phyloP scores from a whole-genome alignment of 129 eudicot genomes.

The Apium graveolens region DNA sequence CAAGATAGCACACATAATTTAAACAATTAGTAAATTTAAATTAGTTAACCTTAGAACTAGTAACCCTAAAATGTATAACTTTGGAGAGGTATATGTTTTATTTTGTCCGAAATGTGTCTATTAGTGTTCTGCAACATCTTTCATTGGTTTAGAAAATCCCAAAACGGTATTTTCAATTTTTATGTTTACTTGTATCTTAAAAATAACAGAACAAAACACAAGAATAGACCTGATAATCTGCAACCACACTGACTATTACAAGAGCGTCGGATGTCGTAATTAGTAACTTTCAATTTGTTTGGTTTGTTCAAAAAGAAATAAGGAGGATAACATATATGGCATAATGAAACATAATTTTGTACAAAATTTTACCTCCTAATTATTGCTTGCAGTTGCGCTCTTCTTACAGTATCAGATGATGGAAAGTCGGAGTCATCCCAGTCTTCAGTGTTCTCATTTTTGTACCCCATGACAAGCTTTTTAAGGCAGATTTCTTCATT shows the following conservation, averaged over 20 bases:
- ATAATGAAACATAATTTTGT: not conserved
- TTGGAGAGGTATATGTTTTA: not conserved
- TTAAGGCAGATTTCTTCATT: constrained; percentile 55
- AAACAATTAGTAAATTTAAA: not conserved
- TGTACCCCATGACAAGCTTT: constrained; percentile 51
- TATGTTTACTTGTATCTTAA: not conserved
- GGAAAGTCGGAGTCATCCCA: constrained; percentile 75
- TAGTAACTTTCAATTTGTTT: no score
- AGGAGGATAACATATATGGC: not conserved
- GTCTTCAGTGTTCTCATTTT: constrained; percentile 64
- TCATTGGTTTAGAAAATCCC: not conserved
- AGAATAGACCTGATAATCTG: not conserved
- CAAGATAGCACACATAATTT: not conserved
- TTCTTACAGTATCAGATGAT: constrained; percentile 59
- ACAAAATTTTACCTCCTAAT: constrained; percentile 55
- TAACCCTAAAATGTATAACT: not conserved
- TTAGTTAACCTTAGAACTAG: not conserved
- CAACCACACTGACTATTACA: not conserved
- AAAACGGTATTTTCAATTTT: not conserved
- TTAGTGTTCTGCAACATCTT: not conserved
- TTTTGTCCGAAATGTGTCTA: not conserved
- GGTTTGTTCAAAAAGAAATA: no score
- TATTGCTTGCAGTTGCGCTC: constrained; percentile 79
- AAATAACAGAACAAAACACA: not conserved
- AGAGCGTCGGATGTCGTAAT: not conserved